These are phyloP conservation scores for Cyphellophora attinorum DNA, from an alignment of 2,329 filamentous ascomycete species.

Conservation along the genomic window DNA sequence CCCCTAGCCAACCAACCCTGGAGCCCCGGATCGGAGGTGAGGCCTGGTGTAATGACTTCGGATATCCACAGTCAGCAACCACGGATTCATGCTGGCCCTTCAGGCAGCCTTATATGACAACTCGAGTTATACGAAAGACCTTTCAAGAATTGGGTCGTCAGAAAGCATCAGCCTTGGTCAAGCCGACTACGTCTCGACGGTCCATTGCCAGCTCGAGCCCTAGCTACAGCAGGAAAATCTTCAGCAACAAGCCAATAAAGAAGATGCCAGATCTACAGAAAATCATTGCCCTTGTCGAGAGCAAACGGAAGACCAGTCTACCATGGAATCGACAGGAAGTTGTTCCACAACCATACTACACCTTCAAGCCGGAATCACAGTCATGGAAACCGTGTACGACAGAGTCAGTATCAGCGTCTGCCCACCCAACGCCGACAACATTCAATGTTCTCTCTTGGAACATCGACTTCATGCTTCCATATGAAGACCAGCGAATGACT, in stretches of 20 bases:
- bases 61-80: too few relatives aligned
- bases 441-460: slow-evolving; percentile 37
- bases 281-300: slow-evolving; percentile 14
- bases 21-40: too few relatives aligned
- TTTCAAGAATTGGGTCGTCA: too few relatives aligned
- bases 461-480: slow-evolving; percentile 36
- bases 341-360: slow-evolving; percentile 16
- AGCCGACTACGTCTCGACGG: not conserved
- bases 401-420: not conserved
- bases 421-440: slow-evolving; percentile 1
- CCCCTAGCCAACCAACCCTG: too few relatives aligned
- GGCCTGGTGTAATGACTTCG: too few relatives aligned
- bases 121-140: too few relatives aligned
- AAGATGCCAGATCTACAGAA: slow-evolving; percentile 8
- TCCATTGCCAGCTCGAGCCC: not conserved
- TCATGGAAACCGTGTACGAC: slow-evolving; percentile 9
- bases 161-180: too few relatives aligned
- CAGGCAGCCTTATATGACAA: too few relatives aligned
- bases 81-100: too few relatives aligned
- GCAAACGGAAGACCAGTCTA: slow-evolving; percentile 14
- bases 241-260: not conserved
- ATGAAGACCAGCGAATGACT: slow-evolving; percentile 29
- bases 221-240: not conserved
- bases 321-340: slow-evolving; percentile 18
- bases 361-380: slow-evolving; percentile 9